These are phyloP conservation scores for Oenanthe javanica DNA, from an alignment of 140 eudicot species.

Conservation along the genomic window DNA sequence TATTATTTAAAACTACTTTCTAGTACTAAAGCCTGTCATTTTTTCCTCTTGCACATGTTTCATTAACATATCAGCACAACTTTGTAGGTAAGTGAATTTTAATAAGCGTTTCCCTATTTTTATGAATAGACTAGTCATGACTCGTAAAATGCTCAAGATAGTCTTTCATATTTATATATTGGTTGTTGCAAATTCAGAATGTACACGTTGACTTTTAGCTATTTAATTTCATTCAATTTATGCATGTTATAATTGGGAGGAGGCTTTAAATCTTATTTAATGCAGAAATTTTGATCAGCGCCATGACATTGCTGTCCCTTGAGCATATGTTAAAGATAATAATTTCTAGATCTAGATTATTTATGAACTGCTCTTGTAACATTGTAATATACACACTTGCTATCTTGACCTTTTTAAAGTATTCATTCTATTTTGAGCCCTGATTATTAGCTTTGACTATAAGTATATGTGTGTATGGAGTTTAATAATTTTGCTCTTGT, in stretches of 20 bases:
- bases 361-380: neutral
- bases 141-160: neutral
- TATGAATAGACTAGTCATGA: neutral
- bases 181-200: neutral
- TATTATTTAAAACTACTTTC: neutral
- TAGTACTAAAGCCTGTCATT: neutral
- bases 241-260: neutral
- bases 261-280: neutral
- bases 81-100: neutral
- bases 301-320: neutral
- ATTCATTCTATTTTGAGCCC: neutral
- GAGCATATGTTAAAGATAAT: neutral
- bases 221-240: neutral
- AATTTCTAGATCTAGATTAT: neutral
- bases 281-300: neutral
- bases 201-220: neutral
- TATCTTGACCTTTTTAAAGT: neutral
- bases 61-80: neutral
- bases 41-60: neutral
- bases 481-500: neutral
- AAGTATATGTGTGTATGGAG: neutral
- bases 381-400: neutral
- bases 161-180: neutral
- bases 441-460: neutral
- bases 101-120: neutral